Evolutionary conservation across 176 grass and related monocot species (phyloP).

Genomic region (Carex littledalei): DNA sequence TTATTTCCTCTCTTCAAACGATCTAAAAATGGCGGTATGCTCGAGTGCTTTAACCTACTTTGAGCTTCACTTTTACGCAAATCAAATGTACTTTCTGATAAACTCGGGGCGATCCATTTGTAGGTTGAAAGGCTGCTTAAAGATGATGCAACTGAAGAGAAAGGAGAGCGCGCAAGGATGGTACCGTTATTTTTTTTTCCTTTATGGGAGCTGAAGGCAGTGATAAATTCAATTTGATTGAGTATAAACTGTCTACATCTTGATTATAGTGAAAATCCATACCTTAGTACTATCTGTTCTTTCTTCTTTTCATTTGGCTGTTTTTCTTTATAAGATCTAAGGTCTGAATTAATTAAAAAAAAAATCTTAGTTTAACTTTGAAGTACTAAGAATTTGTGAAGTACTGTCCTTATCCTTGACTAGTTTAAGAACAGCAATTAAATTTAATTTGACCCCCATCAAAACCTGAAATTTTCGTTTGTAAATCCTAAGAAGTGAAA

Average conservation of each 20-base stretch:
- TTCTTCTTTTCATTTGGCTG: neutral
- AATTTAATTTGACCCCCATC: neutral
- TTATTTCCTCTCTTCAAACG: neutral
- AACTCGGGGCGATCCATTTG: neutral
- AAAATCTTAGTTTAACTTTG: neutral
- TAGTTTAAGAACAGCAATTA: neutral
- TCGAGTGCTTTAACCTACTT: neutral
- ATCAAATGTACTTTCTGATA: neutral
- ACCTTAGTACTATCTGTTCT: neutral
- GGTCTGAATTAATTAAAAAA: neutral
- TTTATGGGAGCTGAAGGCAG: neutral
- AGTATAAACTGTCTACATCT: neutral
- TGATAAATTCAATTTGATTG: neutral
- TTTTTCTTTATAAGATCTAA: slow-evolving; percentile 2
- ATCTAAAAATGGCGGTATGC: slow-evolving; percentile 26
- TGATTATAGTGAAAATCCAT: neutral
- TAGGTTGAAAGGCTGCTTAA: slow-evolving; percentile 26
- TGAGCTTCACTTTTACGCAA: neutral
- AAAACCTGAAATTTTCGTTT: neutral
- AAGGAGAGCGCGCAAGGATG: slow-evolving; percentile 27
- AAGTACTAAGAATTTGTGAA: neutral
- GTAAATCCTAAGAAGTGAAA: neutral
- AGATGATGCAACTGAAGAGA: slow-evolving; percentile 24
- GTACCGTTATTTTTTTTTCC: neutral
- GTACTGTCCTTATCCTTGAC: slow-evolving; percentile 1